Evolutionary conservation across 176 grass and related monocot genomes (phyloP).

Genomic region (Otatea glauca): DNA sequence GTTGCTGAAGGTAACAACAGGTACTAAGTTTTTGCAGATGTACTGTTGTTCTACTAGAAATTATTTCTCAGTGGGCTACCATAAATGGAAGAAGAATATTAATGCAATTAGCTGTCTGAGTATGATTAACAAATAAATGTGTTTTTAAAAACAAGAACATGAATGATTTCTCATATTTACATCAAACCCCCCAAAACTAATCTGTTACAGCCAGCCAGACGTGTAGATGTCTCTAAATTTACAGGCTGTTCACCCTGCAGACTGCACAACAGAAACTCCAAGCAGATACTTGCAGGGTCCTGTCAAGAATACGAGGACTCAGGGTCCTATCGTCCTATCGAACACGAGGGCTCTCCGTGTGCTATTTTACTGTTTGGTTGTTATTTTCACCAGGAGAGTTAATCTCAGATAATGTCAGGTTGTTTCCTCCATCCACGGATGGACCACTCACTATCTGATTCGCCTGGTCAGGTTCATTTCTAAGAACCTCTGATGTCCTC

Average conservation of each 20-base stretch:
- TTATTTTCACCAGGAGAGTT: slow-evolving; percentile 39
- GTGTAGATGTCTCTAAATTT: slow-evolving; percentile 13
- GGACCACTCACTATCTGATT: slow-evolving; percentile 39
- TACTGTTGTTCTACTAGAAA: not conserved
- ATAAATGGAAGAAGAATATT: not conserved
- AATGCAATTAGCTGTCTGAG: too few relatives aligned
- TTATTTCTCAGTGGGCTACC: not conserved
- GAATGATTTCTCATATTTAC: slow-evolving; percentile 52
- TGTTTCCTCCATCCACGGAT: slow-evolving; percentile 43
- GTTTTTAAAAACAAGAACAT: not conserved
- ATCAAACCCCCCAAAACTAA: slow-evolving; percentile 38
- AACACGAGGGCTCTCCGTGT: slow-evolving; percentile 19
- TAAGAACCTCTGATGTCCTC: slow-evolving; percentile 48
- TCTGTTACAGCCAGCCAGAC: slow-evolving; percentile 21
- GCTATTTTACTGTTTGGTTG: slow-evolving; percentile 43
- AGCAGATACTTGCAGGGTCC: slow-evolving; percentile 25
- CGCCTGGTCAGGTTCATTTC: slow-evolving; percentile 55
- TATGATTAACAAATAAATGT: not conserved
- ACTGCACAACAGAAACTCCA: slow-evolving; percentile 5
- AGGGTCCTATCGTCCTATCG: too few relatives aligned
- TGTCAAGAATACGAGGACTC: not conserved
- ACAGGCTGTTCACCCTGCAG: slow-evolving; percentile 30
- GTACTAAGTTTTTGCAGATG: not conserved
- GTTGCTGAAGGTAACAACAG: not conserved
- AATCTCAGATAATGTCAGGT: slow-evolving; percentile 41